A percentile compares a stretch with the other conserved stretches of the same genome.
Evolutionary conservation across 495 filamentous ascomycete species (phyloP).

Genomic region (Hyaloscypha variabilis): DNA sequence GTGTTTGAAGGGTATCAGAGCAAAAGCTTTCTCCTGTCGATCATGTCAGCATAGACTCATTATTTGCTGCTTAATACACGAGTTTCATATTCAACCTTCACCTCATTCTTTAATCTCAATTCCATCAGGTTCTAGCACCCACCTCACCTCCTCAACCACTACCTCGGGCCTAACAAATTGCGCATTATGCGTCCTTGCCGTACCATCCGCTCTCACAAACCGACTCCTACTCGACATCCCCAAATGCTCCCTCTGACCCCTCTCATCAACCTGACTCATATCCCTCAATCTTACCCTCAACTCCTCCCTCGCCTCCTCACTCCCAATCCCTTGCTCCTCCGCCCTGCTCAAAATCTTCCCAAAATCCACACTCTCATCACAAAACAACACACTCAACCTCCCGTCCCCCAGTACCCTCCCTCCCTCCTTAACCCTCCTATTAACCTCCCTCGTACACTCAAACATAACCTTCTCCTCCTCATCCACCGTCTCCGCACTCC

Average conservation of each 20-base stretch:
- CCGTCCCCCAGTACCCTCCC: neutral
- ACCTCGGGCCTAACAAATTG: neutral
- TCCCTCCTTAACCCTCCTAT: neutral
- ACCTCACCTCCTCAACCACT: neutral
- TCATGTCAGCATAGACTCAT: too few relatives aligned
- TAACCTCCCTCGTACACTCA: neutral
- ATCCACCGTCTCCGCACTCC: neutral
- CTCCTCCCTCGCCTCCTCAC: neutral
- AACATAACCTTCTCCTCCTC: neutral
- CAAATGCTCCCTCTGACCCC: neutral
- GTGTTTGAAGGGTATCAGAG: too few relatives aligned
- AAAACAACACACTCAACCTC: constrained; percentile 1
- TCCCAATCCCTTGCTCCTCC: neutral
- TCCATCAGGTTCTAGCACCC: neutral
- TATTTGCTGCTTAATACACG: too few relatives aligned
- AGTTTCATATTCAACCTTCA: too few relatives aligned
- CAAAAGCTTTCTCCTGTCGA: too few relatives aligned
- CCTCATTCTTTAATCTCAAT: neutral
- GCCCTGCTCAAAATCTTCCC: neutral
- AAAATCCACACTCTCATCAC: neutral
- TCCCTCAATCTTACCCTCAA: neutral
- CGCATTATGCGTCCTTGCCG: neutral
- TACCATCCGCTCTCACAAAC: neutral
- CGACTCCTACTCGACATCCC: neutral
- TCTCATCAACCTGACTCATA: constrained; percentile 1